Base-by-base conservation (phyloP, 805 yeast species). In the Ogataea saltuana region DNA sequence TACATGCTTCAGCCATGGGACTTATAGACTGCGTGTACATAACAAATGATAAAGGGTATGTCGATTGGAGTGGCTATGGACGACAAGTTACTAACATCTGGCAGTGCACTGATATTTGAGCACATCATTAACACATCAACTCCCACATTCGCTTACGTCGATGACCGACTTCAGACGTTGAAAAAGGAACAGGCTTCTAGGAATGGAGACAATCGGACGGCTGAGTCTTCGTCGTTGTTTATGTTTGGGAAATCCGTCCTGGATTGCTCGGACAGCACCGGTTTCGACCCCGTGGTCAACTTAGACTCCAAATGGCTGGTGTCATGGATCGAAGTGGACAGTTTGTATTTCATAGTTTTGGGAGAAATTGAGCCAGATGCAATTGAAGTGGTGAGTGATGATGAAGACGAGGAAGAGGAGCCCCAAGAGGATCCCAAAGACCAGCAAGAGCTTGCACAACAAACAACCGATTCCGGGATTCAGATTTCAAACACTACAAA, bases 1-100 rank as follows among this genome's bases (percentile, higher is more conserved):
- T n/a, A n/a, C n/a, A n/a, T n/a, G n/a, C n/a, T n/a, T 4, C 16
- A 31, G 21, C 15, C 13, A 64, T 64, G 69, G 64, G 67, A 3
- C 44, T 63, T 15, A 55, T 64, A 22, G 67, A 64, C 33, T 53
- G 62, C 16, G 18, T 65, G 6, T 65, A 50, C 39, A 61, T 65
- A 4, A 38, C 58, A 2, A 61, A 59, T 38, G 61, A 56, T 7
- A 50, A 55, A 15, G 61, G 55, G 61, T 58, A 53, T 40, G 28
- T 6, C 53, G 6, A 15, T 13, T 17, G 27, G 17, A 8, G 23
- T 8, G 10, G 23, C 18, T 34, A 11, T 22, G 11, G 6, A 9
- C 4, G 12, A 11, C 9, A 13, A 10, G 6, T 8, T 17, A 34
- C 38, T 34, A 34, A 34, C 38, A 39, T 37, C 15, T 31, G 27